Percentiles rank a stretch among this genome's conserved stretches.
Conservation (phyloP, 2,329 filamentous ascomycete genomes). For the Penicillium decumbens region DNA sequence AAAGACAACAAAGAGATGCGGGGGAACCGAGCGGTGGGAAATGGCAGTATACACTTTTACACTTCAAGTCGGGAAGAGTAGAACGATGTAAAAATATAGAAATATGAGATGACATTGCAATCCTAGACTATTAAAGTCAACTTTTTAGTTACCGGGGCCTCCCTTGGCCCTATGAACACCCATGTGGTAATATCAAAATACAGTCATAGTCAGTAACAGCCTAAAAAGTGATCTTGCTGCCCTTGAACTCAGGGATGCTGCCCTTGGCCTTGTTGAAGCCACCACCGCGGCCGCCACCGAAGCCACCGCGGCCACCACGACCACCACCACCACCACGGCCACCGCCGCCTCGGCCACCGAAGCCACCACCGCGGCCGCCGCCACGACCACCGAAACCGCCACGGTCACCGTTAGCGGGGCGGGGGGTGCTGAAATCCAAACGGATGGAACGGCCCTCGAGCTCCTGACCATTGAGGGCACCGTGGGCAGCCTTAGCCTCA, state of each 20-base stretch:
- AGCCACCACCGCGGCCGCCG: conserved; percentile 51
- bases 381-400: conserved; percentile 47
- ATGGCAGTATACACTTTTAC: conserved; percentile 6
- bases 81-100: background rate
- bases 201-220: conserved; percentile 18
- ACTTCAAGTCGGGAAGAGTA: background rate
- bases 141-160: conserved; percentile 20
- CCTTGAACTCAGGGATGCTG: conserved; percentile 64
- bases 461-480: conserved; percentile 65
- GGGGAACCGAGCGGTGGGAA: background rate
- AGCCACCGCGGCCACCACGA: conserved; percentile 51
- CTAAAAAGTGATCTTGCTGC: conserved; percentile 72
- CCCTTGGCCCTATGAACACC: conserved; percentile 19
- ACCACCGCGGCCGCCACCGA: conserved; percentile 50
- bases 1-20: conserved; percentile 2
- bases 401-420: conserved; percentile 53
- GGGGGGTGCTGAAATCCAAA: conserved; percentile 73
- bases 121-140: conserved; percentile 15
- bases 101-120: conserved; percentile 19
- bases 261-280: conserved; percentile 49
- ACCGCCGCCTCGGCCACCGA: conserved; percentile 51
- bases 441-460: conserved; percentile 70
- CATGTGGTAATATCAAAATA: conserved; percentile 3
- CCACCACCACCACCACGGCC: conserved; percentile 45
- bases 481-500: conserved; percentile 71